Evolutionary conservation across 495 filamentous ascomycete genomes (phyloP).

Genomic region (Penicillium tannophilum): DNA sequence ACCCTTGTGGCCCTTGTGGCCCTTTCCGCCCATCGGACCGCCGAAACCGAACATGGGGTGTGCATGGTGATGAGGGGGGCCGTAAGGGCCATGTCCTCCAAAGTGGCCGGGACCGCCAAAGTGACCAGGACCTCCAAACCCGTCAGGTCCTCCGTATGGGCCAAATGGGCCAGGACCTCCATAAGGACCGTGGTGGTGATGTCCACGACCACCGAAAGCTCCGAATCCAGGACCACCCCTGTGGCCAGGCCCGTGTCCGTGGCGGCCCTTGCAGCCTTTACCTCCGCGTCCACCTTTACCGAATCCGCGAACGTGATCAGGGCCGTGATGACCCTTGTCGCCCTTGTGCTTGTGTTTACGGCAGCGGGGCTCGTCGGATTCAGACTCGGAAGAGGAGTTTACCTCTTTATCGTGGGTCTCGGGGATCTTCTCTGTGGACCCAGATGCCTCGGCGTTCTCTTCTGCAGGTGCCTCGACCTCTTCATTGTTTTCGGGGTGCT

Average conservation of each 20-base stretch:
- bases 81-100: conserved; percentile 1
- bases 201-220: neutral
- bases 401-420: conserved; percentile 11
- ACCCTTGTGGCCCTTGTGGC: conserved; percentile 4
- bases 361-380: conserved; percentile 16
- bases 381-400: conserved; percentile 12
- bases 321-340: conserved; percentile 4
- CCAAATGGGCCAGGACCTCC: neutral
- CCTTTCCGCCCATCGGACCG: conserved; percentile 1
- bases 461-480: neutral
- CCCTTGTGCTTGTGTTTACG: conserved; percentile 17
- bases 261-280: conserved; percentile 9
- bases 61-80: conserved; percentile 4
- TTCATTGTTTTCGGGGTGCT: neutral
- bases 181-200: conserved; percentile 3
- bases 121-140: no score
- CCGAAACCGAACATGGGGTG: conserved; percentile 8
- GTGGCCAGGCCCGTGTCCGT: conserved; percentile 4
- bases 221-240: neutral
- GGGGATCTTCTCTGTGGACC: conserved; percentile 4
- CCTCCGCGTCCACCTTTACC: conserved; percentile 6
- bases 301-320: neutral
- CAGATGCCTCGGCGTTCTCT: neutral
- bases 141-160: no score
- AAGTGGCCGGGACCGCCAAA: conserved; percentile 1